These are phyloP conservation scores for Panaeolus papilionaceus DNA, from an alignment of 768 basidiomycete genomes.

Conservation along the genomic window DNA sequence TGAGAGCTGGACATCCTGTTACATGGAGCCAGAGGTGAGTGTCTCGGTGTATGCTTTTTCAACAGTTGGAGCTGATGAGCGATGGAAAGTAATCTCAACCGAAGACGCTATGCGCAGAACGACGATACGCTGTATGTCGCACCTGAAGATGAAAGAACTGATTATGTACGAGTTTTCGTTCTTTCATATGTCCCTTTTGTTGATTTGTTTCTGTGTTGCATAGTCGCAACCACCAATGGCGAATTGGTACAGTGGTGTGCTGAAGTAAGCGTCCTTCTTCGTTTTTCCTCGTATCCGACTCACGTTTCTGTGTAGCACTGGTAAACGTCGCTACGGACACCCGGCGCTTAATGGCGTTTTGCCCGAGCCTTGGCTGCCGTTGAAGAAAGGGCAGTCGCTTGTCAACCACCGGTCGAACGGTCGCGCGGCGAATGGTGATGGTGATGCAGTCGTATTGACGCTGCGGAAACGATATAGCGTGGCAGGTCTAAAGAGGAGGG, in stretches of 20 bases:
- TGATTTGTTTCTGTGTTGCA: constrained; percentile 23
- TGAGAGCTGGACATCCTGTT: constrained; percentile 86
- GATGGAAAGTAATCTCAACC: constrained; percentile 74
- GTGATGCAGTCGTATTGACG: constrained; percentile 80
- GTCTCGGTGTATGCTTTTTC: constrained; percentile 13
- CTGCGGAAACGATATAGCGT: constrained; percentile 75
- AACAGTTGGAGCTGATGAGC: constrained; percentile 8
- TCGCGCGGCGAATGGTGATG: constrained; percentile 26
- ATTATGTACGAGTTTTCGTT: constrained; percentile 62
- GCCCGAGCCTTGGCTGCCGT: constrained; percentile 93
- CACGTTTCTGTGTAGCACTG: constrained; percentile 64
- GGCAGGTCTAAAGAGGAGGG: constrained; percentile 40
- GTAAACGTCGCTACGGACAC: constrained; percentile 92
- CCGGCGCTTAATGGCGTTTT: constrained; percentile 94
- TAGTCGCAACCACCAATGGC: constrained; percentile 97
- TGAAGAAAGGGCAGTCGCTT: constrained; percentile 81
- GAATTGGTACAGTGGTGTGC: constrained; percentile 91
- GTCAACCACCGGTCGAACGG: constrained; percentile 55
- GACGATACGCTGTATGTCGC: constrained; percentile 96
- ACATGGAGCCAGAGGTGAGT: constrained; percentile 86
- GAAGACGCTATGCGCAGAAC: constrained; percentile 88
- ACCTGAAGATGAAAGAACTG: constrained; percentile 90
- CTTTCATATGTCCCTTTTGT: background rate
- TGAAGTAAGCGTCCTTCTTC: constrained; percentile 62
- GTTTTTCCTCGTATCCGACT: background rate